Base-by-base conservation (phyloP, 2,329 filamentous ascomycete species). In the Aspergillus pseudonomiae region DNA sequence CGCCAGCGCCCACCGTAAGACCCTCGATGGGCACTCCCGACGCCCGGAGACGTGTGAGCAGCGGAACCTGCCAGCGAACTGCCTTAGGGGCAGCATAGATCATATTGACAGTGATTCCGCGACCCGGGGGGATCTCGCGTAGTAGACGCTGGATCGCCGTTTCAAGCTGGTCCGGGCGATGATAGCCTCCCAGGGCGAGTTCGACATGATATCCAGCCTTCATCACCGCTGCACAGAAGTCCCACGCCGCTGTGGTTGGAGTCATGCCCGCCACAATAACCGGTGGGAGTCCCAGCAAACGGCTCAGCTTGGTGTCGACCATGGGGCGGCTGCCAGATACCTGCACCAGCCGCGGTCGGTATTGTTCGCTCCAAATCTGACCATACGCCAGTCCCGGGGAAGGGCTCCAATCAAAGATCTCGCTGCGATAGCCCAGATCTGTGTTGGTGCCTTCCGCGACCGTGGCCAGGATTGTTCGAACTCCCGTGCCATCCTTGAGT, bases 401-500 rank as follows among this genome's bases (percentile, higher is more conserved):
- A 90, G 56, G 95, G 97, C 78, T 94, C 95, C 74, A 91, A 76
- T 99, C 94, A 72, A 99, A 99, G 58, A 99, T 85, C 81, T 99
- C 95, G 2, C 94, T 91, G 85, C 99, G 99, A 84, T 97, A 99
- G 61, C 95, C 95, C 66, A 99, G 91, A 78, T 98, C 95, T 34
- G 86, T 85, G 64, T 96, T 91, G 26, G 93, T 93, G 59, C 94
- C 94, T 73, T 94, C 92, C 72, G 99, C 91, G 19, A 93, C 87
- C 67, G 95, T 95, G 50, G 93, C 95, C 63, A 99, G 86, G 69
- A 99, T 97, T 68, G 98, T 94, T 65, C 94, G 93, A 39, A 99
- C 95, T 73, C 95, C 95, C 62, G 93, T 98, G 67, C 95, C 95
- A 78, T 99, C 96, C 84, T 99, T 99, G 86, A 98, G 99, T 73